phyloP scores from a whole-genome alignment of 148 eudicot genomes.

The Camellia sinensis region DNA sequence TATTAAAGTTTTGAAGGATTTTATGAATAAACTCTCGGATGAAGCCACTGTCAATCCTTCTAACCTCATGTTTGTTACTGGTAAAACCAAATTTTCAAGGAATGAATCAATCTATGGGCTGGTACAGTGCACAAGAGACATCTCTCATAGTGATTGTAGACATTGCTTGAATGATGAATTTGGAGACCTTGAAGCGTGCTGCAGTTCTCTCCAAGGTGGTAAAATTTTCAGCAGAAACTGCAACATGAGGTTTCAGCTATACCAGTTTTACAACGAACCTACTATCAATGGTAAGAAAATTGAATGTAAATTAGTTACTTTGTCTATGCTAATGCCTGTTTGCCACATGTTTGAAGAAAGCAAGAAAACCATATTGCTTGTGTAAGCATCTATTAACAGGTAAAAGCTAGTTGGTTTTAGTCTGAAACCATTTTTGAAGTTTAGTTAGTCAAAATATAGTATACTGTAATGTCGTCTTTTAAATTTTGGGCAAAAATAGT shows the following conservation, averaged over 20 bases:
- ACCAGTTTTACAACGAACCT: constrained; percentile 18
- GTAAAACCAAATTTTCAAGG: background rate
- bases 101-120: constrained; percentile 24
- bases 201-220: constrained; percentile 19
- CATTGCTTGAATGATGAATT: constrained; percentile 17
- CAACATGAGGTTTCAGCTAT: constrained; percentile 22
- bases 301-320: background rate
- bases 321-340: background rate
- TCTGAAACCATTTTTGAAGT: too few relatives aligned
- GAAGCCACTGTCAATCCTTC: constrained; percentile 22
- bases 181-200: constrained; percentile 26
- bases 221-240: constrained; percentile 24
- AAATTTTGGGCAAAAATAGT: too few relatives aligned
- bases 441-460: too few relatives aligned
- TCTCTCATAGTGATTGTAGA: constrained; percentile 18
- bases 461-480: too few relatives aligned
- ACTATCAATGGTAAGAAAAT: constrained; percentile 16
- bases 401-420: too few relatives aligned
- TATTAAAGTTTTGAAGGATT: background rate
- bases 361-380: too few relatives aligned
- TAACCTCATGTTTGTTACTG: constrained; percentile 22
- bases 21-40: constrained; percentile 13
- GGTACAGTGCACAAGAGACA: constrained; percentile 32
- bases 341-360: too few relatives aligned
- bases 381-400: too few relatives aligned